Conservation (phyloP, 2,329 filamentous ascomycete species). For the Rhytidhysteron rufulum region DNA sequence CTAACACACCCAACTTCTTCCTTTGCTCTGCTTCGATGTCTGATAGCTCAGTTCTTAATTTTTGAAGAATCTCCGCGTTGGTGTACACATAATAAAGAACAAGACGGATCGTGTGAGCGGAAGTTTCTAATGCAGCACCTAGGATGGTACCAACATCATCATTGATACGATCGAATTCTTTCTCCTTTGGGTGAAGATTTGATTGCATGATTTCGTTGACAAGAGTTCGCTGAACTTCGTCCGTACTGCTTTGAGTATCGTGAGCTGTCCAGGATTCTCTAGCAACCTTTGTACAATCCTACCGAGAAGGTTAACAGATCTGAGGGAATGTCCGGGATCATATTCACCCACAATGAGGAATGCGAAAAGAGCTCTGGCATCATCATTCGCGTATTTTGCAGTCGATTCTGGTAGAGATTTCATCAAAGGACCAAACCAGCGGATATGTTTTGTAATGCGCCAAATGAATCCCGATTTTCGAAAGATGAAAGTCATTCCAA, state of each 20-base stretch:
- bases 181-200: constrained; percentile 13
- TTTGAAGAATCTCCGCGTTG: constrained; percentile 8
- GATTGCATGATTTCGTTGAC: constrained; percentile 9
- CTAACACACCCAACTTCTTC: too few species aligned
- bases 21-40: too few species aligned
- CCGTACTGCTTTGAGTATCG: too few species aligned
- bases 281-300: constrained; percentile 3
- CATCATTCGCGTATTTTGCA: too few species aligned
- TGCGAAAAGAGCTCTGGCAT: too few species aligned
- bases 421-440: too few species aligned
- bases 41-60: too few species aligned
- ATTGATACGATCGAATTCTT: constrained; percentile 12
- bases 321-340: constrained; percentile 7
- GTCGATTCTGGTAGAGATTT: too few species aligned
- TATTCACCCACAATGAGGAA: constrained; percentile 7
- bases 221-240: constrained; percentile 3
- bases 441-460: constrained; percentile 7
- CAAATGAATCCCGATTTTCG: constrained; percentile 6
- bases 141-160: constrained; percentile 21
- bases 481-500: constrained; percentile 6
- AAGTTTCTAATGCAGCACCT: constrained; percentile 24
- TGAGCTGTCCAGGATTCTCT: constrained; percentile 1
- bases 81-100: constrained; percentile 19
- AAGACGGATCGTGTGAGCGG: constrained; percentile 16
- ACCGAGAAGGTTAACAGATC: constrained; percentile 3